Evolutionary conservation across 2,329 filamentous ascomycete species (phyloP).

Genomic region (Fusarium sp.): DNA sequence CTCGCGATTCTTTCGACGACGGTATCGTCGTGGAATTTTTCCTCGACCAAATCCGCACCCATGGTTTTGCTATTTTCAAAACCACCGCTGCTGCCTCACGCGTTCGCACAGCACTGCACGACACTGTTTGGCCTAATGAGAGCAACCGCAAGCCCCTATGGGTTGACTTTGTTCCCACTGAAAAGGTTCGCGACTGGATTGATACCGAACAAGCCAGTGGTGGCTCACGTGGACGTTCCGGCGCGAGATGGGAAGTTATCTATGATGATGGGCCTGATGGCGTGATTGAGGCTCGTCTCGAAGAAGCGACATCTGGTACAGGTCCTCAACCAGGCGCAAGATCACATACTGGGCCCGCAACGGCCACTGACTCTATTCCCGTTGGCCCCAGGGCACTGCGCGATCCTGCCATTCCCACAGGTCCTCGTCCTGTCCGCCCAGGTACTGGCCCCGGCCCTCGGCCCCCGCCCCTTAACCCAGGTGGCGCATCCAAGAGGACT

Average conservation of each 20-base stretch:
- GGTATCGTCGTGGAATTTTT: constrained; percentile 74
- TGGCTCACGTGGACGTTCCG: constrained; percentile 52
- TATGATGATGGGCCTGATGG: constrained; percentile 71
- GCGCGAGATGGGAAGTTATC: constrained; percentile 75
- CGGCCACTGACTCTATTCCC: constrained; percentile 51
- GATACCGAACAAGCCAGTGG: constrained; percentile 68
- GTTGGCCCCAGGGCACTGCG: constrained; percentile 51
- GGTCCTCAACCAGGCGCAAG: constrained; percentile 29
- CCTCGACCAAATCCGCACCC: constrained; percentile 86
- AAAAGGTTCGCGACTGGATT: constrained; percentile 79
- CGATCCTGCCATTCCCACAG: constrained; percentile 44
- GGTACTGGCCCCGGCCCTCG: constrained; percentile 46
- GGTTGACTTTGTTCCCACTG: constrained; percentile 88
- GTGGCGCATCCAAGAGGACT: constrained; percentile 51
- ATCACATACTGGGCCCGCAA: constrained; percentile 31
- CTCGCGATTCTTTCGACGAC: constrained; percentile 61
- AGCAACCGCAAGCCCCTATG: constrained; percentile 84
- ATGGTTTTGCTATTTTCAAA: constrained; percentile 82
- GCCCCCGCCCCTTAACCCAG: constrained; percentile 33
- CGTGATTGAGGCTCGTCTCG: constrained; percentile 65
- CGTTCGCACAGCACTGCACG: constrained; percentile 80
- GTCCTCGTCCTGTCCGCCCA: constrained; percentile 54
- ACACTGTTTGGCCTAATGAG: constrained; percentile 87
- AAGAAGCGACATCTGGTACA: constrained; percentile 43
- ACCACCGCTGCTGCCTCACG: constrained; percentile 77